These are phyloP conservation scores for Yamadazyma diospyri DNA, from an alignment of 1,139 yeast genomes.

Conservation along the genomic window DNA sequence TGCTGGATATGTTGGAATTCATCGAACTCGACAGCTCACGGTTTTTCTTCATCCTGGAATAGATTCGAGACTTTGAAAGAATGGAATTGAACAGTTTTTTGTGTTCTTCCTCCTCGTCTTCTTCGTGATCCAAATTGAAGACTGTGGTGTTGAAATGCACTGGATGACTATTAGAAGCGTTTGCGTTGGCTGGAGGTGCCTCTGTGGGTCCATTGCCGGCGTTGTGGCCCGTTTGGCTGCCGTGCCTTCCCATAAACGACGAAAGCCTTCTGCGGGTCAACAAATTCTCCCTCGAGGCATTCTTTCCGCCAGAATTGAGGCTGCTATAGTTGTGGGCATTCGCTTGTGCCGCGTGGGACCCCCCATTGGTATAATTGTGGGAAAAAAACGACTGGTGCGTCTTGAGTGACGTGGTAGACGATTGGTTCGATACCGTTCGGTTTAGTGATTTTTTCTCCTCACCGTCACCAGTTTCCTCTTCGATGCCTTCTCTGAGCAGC, in stretches of 20 bases:
- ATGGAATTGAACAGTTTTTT: conserved; percentile 27
- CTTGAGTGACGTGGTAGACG: conserved; percentile 17
- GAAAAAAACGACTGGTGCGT: conserved; percentile 18
- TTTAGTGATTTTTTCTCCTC: conserved; percentile 17
- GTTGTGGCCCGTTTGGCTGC: no score
- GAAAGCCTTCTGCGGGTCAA: conserved; percentile 25
- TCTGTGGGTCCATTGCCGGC: not conserved
- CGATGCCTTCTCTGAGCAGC: conserved; percentile 21
- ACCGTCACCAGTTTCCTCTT: conserved; percentile 23
- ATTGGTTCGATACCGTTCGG: conserved; percentile 21
- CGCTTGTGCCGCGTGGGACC: conserved; percentile 9
- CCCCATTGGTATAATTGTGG: conserved; percentile 8
- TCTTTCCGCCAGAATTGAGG: conserved; percentile 9
- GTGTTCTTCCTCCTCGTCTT: conserved; percentile 16
- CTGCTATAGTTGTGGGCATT: conserved; percentile 7
- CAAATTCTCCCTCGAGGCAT: conserved; percentile 15
- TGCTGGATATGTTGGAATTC: conserved; percentile 20
- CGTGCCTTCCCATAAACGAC: conserved; percentile 18
- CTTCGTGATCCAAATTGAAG: not conserved
- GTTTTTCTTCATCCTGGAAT: conserved; percentile 36
- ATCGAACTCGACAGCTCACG: conserved; percentile 37
- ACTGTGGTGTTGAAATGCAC: no score
- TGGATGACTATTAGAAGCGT: not conserved
- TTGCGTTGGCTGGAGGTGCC: conserved; percentile 1
- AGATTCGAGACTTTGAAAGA: conserved; percentile 35